Evolutionary conservation across 2,329 filamentous ascomycete species (phyloP), one percentile per base, ranked within the genome.

Genomic region (Tolypocladium endophyticum): DNA sequence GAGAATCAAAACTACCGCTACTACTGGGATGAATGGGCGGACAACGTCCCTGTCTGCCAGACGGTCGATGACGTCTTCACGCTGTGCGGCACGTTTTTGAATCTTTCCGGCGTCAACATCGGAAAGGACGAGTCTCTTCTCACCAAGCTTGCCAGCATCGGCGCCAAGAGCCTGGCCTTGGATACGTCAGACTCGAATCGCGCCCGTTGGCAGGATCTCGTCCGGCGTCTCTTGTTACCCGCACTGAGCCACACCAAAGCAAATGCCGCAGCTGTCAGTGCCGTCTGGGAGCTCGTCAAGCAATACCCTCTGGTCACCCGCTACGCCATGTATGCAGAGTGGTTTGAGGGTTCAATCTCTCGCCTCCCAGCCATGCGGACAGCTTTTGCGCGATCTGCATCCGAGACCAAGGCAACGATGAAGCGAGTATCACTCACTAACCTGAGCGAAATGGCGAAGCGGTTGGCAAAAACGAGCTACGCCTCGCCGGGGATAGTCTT

Each of bases 1-100:
- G 90, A 92, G 65, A 87, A 87, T 25, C 81, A 82, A n/a, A 84
- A 89, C 58, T 97, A 97, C 71, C 85, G 89, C 39, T 97, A 95
- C 71, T 99, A 99, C 73, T 97, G 94, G 87, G 92, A 96, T 61
- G 94, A 97, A 66, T 99, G 94, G 94, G 82, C 87, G 2, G 93
- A 97, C 73, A 96, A 94, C 64, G 81, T 99, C 54, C 95, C 94
- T 0, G 77, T 96, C 25, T 99, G 94, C 69, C 92, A 96, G 71
- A 89, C 81, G 1, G 85, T 96, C 7, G 91, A 97, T 63, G 94
- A 99, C 69, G 82, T 99, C 18, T 94, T 97, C 72, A 86, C 87
- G 2, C 82, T 97, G 0, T 95, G 92, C 72, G 84, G 86, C 60
- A 92, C 91, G 1, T 81, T 99, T 28, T 78, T 97, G 54, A 95